These are phyloP conservation scores for Colletotrichum gloeosporioides DNA, from an alignment of 2,329 filamentous ascomycete genomes.

Conservation along the genomic window DNA sequence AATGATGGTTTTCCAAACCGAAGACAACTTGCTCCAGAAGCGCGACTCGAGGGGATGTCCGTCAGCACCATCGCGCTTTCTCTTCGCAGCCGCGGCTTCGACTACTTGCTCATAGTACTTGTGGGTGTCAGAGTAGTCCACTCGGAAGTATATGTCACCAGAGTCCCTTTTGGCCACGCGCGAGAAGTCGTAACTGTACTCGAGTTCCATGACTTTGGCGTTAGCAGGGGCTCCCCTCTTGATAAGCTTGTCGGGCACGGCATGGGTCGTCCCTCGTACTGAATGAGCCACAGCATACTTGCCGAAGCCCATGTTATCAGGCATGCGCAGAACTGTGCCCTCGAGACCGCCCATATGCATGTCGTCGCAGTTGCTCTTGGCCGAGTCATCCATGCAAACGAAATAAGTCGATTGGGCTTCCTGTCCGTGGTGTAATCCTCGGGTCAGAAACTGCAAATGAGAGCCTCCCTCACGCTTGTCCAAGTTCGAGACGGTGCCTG, in stretches of 20 bases:
- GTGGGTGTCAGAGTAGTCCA: not conserved
- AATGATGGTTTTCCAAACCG: not conserved
- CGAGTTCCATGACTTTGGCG: not conserved
- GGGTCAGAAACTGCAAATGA: constrained; percentile 38
- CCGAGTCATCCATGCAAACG: not conserved
- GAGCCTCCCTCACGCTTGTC: constrained; percentile 46
- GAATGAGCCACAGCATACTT: not conserved
- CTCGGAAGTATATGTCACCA: not conserved
- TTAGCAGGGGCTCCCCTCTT: not conserved
- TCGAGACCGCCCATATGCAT: not conserved
- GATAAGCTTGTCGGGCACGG: not conserved
- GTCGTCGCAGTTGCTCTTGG: not conserved
- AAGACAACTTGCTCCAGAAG: not conserved
- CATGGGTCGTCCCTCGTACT: not conserved
- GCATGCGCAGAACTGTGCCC: not conserved
- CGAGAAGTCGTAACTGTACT: not conserved
- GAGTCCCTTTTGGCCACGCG: not conserved
- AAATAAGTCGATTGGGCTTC: not conserved
- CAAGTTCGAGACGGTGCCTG: constrained; percentile 35
- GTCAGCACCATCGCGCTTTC: not conserved
- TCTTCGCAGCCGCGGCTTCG: not conserved
- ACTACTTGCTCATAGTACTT: not conserved
- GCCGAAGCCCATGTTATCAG: not conserved
- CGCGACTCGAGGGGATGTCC: not conserved
- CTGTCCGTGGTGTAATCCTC: not conserved